A percentile compares a stretch with the other conserved stretches of the same genome.
phyloP scores from a whole-genome alignment of 2,329 filamentous ascomycete genomes.

The Fusarium stilboides region DNA sequence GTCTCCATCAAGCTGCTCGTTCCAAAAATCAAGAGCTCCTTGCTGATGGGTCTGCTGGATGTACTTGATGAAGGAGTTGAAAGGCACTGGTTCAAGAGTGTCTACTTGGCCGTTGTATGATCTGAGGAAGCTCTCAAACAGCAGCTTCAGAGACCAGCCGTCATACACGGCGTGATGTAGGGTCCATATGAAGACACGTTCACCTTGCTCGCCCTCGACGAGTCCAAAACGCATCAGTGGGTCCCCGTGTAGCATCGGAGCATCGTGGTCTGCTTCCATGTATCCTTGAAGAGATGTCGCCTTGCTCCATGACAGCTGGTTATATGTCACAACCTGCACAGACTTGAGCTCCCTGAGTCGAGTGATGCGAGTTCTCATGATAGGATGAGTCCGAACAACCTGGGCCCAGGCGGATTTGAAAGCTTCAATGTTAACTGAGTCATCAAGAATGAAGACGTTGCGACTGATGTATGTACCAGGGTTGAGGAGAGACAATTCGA shows the following conservation, averaged over 20 bases:
- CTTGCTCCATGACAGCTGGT: slow-evolving; percentile 12
- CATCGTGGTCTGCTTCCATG: slow-evolving; percentile 12
- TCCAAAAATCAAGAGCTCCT: slow-evolving; percentile 16
- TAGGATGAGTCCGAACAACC: slow-evolving; percentile 12
- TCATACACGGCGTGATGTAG: slow-evolving; percentile 16
- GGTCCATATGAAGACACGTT: slow-evolving; percentile 15
- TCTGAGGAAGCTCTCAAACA: slow-evolving; percentile 16
- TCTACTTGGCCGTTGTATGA: slow-evolving; percentile 13
- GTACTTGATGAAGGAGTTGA: slow-evolving; percentile 16
- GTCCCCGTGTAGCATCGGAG: slow-evolving; percentile 13
- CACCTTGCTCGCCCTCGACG: slow-evolving; percentile 6
- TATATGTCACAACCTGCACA: slow-evolving; percentile 16
- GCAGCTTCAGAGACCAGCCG: slow-evolving; percentile 14
- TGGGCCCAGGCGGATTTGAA: slow-evolving; percentile 17
- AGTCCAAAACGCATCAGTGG: slow-evolving; percentile 14
- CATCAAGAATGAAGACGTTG: slow-evolving; percentile 14
- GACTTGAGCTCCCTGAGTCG: slow-evolving; percentile 11
- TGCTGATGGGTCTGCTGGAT: slow-evolving; percentile 9
- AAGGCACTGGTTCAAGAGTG: slow-evolving; percentile 11
- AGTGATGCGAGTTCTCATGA: slow-evolving; percentile 15
- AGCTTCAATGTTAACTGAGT: slow-evolving; percentile 12
- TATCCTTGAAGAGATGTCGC: slow-evolving; percentile 10
- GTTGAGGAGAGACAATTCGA: slow-evolving; percentile 18
- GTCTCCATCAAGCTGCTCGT: slow-evolving; percentile 12
- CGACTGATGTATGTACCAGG: slow-evolving; percentile 17